phyloP scores from a whole-genome alignment of 768 basidiomycete species.

The Termitomyces bulborhizus region DNA sequence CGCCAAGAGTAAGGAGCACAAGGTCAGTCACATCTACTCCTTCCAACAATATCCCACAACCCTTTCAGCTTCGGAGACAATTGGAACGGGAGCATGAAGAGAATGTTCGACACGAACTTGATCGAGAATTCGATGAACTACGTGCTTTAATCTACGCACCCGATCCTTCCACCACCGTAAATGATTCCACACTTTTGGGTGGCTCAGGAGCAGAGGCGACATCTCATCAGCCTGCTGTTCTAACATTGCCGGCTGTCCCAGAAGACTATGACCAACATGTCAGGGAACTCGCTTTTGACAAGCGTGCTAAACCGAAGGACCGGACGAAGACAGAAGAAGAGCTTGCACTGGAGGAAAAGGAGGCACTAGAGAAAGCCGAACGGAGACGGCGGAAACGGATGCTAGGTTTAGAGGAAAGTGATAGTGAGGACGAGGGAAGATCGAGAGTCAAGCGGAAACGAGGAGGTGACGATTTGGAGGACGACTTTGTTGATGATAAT shows the following conservation, averaged over 20 bases:
- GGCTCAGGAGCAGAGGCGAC: constrained; percentile 10
- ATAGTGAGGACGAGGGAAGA: constrained; percentile 52
- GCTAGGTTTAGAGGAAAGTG: constrained; percentile 72
- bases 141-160: constrained; percentile 64
- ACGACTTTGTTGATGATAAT: constrained; percentile 59
- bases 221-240: constrained; percentile 8
- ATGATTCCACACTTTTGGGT: constrained; percentile 29
- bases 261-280: constrained; percentile 90
- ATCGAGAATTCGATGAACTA: constrained; percentile 79
- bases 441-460: constrained; percentile 44
- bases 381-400: constrained; percentile 71
- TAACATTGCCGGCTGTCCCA: constrained; percentile 22
- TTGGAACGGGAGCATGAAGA: constrained; percentile 82
- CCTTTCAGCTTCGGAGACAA: constrained; percentile 72
- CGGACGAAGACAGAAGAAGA: constrained; percentile 97
- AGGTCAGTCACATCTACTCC: constrained; percentile 42
- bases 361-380: constrained; percentile 83
- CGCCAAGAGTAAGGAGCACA: constrained; percentile 94
- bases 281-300: constrained; percentile 87
- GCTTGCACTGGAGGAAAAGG: constrained; percentile 81
- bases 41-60: background rate
- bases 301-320: constrained; percentile 90
- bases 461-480: constrained; percentile 88
- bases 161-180: constrained; percentile 38
- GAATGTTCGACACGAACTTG: constrained; percentile 80